Percentiles rank a stretch among this genome's conserved stretches.
Evolutionary conservation across 345 rosid genomes (phyloP).

Genomic region (Clausena lansium): DNA sequence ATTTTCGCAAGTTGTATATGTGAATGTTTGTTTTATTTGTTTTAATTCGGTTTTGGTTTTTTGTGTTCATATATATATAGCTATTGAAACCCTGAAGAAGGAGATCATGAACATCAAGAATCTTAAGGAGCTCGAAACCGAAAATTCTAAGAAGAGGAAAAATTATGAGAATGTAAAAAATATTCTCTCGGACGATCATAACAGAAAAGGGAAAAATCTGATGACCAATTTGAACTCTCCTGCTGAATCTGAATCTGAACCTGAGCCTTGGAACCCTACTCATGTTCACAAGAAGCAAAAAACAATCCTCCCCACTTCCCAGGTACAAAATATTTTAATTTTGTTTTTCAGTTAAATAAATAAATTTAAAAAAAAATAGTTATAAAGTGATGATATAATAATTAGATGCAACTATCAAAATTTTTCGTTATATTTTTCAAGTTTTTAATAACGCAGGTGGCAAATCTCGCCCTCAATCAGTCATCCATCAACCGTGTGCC

Average conservation of each 20-base stretch:
- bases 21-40: background rate
- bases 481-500: background rate
- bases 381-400: too few species aligned
- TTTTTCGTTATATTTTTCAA: background rate
- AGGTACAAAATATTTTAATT: background rate
- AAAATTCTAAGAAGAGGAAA: conserved; percentile 9
- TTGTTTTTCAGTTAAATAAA: too few species aligned
- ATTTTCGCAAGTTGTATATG: too few species aligned
- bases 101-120: conserved; percentile 15
- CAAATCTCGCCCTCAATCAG: background rate
- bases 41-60: background rate
- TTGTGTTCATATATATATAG: background rate
- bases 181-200: background rate
- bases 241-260: background rate
- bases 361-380: too few species aligned
- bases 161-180: background rate
- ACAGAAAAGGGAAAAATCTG: background rate
- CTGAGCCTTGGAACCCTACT: background rate
- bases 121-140: background rate
- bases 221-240: background rate
- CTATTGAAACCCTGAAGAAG: conserved; percentile 20
- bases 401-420: too few species aligned
- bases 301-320: background rate
- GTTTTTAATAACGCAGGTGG: background rate
- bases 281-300: background rate